phyloP scores from a whole-genome alignment of 192 early-diverging fungal species.

The Podila clonocystis region DNA sequence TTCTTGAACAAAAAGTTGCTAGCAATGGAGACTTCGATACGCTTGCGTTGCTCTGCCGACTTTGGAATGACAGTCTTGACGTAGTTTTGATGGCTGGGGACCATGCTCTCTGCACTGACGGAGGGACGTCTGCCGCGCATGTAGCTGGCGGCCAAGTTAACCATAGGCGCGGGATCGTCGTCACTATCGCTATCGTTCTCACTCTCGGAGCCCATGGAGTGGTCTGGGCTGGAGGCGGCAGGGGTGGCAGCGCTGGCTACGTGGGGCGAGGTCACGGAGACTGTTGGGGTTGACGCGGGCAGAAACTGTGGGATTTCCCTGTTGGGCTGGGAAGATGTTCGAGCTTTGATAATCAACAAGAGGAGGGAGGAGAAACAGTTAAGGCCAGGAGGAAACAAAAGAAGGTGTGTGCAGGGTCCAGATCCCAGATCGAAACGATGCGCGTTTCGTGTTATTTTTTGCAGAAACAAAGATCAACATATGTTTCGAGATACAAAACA shows the following conservation, averaged over 20 bases:
- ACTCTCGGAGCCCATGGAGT: slow-evolving; percentile 54
- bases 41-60: slow-evolving; percentile 81
- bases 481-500: no score
- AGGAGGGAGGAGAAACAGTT: background rate
- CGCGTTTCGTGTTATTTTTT: slow-evolving; percentile 2
- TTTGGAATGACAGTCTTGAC: slow-evolving; percentile 91
- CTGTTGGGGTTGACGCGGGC: slow-evolving; percentile 55
- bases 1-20: slow-evolving; percentile 95
- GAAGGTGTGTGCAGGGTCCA: slow-evolving; percentile 1
- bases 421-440: background rate
- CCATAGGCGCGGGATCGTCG: slow-evolving; percentile 71
- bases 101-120: slow-evolving; percentile 97
- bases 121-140: slow-evolving; percentile 93
- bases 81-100: slow-evolving; percentile 85
- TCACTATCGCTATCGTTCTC: slow-evolving; percentile 60
- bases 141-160: slow-evolving; percentile 68
- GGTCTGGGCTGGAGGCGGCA: slow-evolving; percentile 62
- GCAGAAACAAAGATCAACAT: background rate
- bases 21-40: slow-evolving; percentile 83
- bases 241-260: slow-evolving; percentile 44
- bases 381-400: slow-evolving; percentile 3
- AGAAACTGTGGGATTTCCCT: slow-evolving; percentile 56
- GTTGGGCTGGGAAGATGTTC: slow-evolving; percentile 47
- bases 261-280: slow-evolving; percentile 46
- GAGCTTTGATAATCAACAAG: slow-evolving; percentile 23